Evolutionary conservation across 768 basidiomycete genomes (phyloP), one percentile per base, ranked within the genome.

Genomic region (Mycena indigotica): DNA sequence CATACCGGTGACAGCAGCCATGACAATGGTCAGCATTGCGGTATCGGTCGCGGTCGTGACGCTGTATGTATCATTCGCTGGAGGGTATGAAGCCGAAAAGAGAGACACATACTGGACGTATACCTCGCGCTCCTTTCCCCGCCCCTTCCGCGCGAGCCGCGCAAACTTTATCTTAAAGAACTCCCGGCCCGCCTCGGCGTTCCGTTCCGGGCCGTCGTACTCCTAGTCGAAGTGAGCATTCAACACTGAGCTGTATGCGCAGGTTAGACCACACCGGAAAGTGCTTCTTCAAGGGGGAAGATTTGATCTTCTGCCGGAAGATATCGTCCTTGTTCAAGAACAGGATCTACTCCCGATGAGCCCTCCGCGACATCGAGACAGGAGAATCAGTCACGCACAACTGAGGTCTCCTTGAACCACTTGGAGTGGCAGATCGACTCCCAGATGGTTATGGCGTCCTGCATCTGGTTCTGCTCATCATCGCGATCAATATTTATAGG

Each of bases 401-500:
- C 91, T 13, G 93, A 93, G 0, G 94, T 94, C 61, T 88, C 84
- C 72, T 91, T 89, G 77, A 97, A 97, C 94, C 94, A 96, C 63
- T 94, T 91, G 13, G 93, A 95, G 70, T 96, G 93, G 74, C 93
- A 95, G 81, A 97, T 95, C 38, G 93, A 93, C 63, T 97, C 95
- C 89, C 95, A 98, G 50, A 98, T 91, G n/a, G 91, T 91, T 87
- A 98, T 90, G 2, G 95, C 91, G 61, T 98, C 95, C 77, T 95
- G 91, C 93, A 96, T 96, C 85, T 96, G 95, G 69, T 96, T 96
- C 89, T 95, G 66, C 5, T 28, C 30, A 24, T n/a, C 28, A n/a
- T 50, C 38, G 28, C 17, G 16, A 50, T 49, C 23, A n/a, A n/a
- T n/a, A n/a, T n/a, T n/a, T n/a, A n/a, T n/a, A 8, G 41, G 15